Base-by-base conservation (phyloP, 495 filamentous ascomycete species). In the Podospora comata region DNA sequence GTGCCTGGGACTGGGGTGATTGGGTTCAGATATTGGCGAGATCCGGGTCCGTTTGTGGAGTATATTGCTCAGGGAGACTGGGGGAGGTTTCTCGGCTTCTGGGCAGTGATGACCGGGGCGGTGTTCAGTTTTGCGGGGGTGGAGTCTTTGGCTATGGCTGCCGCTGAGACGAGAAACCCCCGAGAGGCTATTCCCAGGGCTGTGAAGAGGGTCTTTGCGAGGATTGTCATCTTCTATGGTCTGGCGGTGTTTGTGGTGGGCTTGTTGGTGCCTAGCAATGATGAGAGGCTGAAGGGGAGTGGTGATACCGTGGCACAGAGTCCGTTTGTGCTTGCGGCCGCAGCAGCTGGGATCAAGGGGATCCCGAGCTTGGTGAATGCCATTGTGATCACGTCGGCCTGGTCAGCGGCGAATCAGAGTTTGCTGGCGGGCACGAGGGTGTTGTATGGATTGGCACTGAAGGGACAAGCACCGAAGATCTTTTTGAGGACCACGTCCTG, bases 311-410 rank as follows among this genome's bases (percentile, higher is more conserved):
- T 85, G 64, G 85, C 87, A 30, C 88, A 86, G 60, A 91, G 84
- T n/a, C 91, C 91, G 4, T 91, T 92, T 68, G 90, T 91, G 0
- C 84, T 93, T 57, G 88, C 90, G 0, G 87, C 91, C 30, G 77
- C 81, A n/a, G 78, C 84, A 15, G 91, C 90, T 0, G 88, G 89
- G 55, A 87, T 92, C 58, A 80, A 79, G 0, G 84, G 82, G 7
- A 82, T 92, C 18, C 83, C 86, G n/a, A 84, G 79, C 2, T 81
- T 91, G 28, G 89, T 89, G 65, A 92, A 90, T 44, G 84, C 87
- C 1, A 80, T 89, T 5, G 91, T 94, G 62, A 83, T 92, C 55
- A 86, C 90, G 11, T 91, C 89, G 3, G 91, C 89, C 2, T 90
- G 90, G 81, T 87, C 86, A 19, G 87, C 90, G 3, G 86, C 86